phyloP scores from a whole-genome alignment of 495 filamentous ascomycete species.

The Aspergillus indologenus region DNA sequence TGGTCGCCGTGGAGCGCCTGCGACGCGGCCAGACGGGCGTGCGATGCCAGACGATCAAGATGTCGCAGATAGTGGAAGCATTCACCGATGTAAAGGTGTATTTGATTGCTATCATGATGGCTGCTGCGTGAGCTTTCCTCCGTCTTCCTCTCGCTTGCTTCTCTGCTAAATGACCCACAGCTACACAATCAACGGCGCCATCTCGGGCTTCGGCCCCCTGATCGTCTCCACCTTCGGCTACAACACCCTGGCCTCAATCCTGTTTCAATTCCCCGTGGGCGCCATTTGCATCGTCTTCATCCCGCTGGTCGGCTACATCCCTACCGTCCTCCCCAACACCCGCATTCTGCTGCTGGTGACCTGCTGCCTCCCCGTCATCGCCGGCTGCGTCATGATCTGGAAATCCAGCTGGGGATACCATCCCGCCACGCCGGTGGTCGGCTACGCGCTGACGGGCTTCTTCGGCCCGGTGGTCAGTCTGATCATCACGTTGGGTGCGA shows the following conservation, averaged over 20 bases:
- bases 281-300: slow-evolving; percentile 62
- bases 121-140: slow-evolving; percentile 40
- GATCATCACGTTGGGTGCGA: slow-evolving; percentile 64
- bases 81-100: slow-evolving; percentile 50
- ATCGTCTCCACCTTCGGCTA: slow-evolving; percentile 76
- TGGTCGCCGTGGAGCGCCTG: slow-evolving; percentile 54
- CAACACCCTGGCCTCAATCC: slow-evolving; percentile 59
- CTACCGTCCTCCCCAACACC: slow-evolving; percentile 57
- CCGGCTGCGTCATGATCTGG: slow-evolving; percentile 74
- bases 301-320: slow-evolving; percentile 60
- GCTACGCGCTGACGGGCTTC: slow-evolving; percentile 68
- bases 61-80: slow-evolving; percentile 47
- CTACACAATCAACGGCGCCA: slow-evolving; percentile 71
- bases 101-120: slow-evolving; percentile 57
- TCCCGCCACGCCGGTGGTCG: slow-evolving; percentile 60
- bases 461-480: slow-evolving; percentile 65
- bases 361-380: slow-evolving; percentile 69
- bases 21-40: slow-evolving; percentile 52
- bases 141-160: background rate
- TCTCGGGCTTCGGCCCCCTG: slow-evolving; percentile 72
- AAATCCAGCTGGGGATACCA: slow-evolving; percentile 62
- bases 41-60: slow-evolving; percentile 51
- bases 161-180: slow-evolving; percentile 18
- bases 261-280: slow-evolving; percentile 72
- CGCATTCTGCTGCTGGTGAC: slow-evolving; percentile 60